Conservation (phyloP, 371 early-diverging fungal genomes). For the Mucor sp. region DNA sequence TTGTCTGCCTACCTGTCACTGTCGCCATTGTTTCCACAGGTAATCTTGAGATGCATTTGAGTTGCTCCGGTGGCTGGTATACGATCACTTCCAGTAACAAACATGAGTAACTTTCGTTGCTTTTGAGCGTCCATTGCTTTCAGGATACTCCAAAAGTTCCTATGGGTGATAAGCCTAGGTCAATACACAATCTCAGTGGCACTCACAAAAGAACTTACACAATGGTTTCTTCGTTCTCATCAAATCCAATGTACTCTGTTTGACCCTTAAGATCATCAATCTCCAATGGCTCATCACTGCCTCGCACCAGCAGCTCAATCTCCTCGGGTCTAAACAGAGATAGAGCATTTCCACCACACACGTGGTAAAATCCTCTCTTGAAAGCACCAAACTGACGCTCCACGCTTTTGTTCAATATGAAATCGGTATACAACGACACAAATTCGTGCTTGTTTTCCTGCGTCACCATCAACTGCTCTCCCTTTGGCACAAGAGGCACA, state of each 20-base stretch:
- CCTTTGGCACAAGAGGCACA: conserved; percentile 74
- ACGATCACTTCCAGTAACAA: conserved; percentile 97
- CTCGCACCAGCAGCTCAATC: conserved; percentile 94
- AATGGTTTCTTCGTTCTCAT: conserved; percentile 60
- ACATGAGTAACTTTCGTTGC: conserved; percentile 85
- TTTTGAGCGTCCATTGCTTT: conserved; percentile 65
- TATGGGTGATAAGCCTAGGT: conserved; percentile 9
- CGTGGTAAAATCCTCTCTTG: conserved; percentile 88
- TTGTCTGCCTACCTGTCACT: conserved; percentile 37
- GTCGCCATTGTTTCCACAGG: conserved; percentile 73
- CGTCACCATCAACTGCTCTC: conserved; percentile 76
- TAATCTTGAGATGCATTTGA: conserved; percentile 76
- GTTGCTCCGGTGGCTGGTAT: conserved; percentile 91
- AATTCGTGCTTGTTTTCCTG: conserved; percentile 74
- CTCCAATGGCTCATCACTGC: conserved; percentile 84
- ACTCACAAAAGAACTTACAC: conserved; percentile 23
- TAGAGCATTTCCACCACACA: conserved; percentile 90
- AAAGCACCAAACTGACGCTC: conserved; percentile 89
- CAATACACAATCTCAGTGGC: not conserved
- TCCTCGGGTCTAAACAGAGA: conserved; percentile 92
- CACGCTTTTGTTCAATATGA: conserved; percentile 75
- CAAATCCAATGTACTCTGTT: conserved; percentile 79
- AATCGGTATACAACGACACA: conserved; percentile 84
- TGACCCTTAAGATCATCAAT: conserved; percentile 76
- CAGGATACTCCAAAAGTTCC: conserved; percentile 91